phyloP scores from a whole-genome alignment of 1,139 yeast genomes.

The Blastobotrys illinoisensis region DNA sequence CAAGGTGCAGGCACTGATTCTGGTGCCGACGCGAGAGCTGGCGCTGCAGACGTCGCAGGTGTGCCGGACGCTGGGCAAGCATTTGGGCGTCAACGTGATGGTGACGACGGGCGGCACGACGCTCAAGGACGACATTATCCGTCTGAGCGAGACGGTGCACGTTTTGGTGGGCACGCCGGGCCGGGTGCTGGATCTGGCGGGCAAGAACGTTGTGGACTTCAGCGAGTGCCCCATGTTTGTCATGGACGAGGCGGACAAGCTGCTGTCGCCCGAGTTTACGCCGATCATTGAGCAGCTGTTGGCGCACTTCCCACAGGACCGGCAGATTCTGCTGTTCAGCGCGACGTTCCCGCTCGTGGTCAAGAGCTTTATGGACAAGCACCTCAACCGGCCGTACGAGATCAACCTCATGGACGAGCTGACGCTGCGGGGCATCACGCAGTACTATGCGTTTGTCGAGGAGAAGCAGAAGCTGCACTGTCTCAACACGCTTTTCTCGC shows the following conservation, averaged over 20 bases:
- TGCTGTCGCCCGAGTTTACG: conserved; percentile 87
- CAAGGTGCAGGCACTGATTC: conserved; percentile 81
- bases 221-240: conserved; percentile 84
- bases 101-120: conserved; percentile 98
- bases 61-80: conserved; percentile 94
- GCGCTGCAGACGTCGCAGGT: conserved; percentile 98
- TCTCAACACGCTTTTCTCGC: conserved; percentile 87
- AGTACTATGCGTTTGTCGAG: conserved; percentile 95
- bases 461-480: conserved; percentile 95
- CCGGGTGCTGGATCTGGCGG: conserved; percentile 89
- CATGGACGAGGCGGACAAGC: conserved; percentile 99
- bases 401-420: conserved; percentile 97
- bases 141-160: conserved; percentile 89
- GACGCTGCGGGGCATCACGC: conserved; percentile 92
- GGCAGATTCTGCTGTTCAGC: conserved; percentile 84
- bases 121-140: conserved; percentile 85
- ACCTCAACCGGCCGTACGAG: conserved; percentile 87
- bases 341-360: conserved; percentile 97
- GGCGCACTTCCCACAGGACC: conserved; percentile 67
- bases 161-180: conserved; percentile 94
- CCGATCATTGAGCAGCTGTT: conserved; percentile 84
- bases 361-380: conserved; percentile 86
- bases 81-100: conserved; percentile 89
- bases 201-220: conserved; percentile 81
- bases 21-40: conserved; percentile 91